Base-by-base conservation (phyloP, 208 protist genomes). In the Acanthamoeba lugdunensis region DNA sequence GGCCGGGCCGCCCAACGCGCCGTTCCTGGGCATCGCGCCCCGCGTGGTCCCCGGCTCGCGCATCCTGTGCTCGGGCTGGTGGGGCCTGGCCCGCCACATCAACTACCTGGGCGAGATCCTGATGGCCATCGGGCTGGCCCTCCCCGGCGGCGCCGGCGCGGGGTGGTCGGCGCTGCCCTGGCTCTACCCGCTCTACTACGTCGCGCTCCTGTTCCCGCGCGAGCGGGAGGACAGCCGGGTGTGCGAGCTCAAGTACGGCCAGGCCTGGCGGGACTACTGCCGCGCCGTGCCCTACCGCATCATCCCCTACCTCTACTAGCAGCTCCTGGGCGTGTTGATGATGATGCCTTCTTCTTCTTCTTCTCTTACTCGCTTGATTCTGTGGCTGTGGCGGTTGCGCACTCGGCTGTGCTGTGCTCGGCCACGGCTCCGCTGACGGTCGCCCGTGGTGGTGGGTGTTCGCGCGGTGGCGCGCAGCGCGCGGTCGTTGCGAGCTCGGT, bases 21-120 rank as follows among this genome's bases (percentile, higher is more conserved):
- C 28, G 28, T 79, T 79, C 37, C 71, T 79, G 23, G 71, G 71
- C 71, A 79, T 79, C 14, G 37, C 28, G 37, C 71, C 71, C 6
- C 71, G 71, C 37, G 30, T 28, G 14, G 21, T 79, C 8, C 33
- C 33, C 71, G 71, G 61, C 25, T 67, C 61, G 61, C 61, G 61
- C 61, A 21, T 67, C 61, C 61, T 67, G 23, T 67, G 61, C 61
- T 67, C 28, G 9, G 79, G 79, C 45, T 88, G 37, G 48, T 88
- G 79, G 79, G 79, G 48, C n/a, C 52, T 88, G 4, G 18, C 48
- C 9, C 79, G 79, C 52, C 79, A 88, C 79, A 88, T 88, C 79
- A 88, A 88, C 79, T 88, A 88, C 79, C 52, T 88, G 41, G 79
- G 79, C 50, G 79, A 88, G 50, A 54, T 88, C 50, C 45, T 88